Base-by-base conservation (phyloP, 2,329 filamentous ascomycete species). In the Cladosporium oxysporum region DNA sequence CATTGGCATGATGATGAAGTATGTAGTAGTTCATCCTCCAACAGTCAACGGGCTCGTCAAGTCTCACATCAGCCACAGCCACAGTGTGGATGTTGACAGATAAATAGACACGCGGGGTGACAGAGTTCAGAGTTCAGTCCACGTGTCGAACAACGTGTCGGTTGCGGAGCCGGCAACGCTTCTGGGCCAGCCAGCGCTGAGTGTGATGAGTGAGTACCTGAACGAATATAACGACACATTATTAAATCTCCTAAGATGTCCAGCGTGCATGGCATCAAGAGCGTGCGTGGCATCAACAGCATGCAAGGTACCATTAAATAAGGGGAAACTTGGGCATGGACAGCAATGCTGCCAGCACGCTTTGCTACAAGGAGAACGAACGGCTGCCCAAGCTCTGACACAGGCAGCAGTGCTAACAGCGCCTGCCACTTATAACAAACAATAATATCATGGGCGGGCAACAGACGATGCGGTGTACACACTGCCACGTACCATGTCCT, bases 111-210 rank as follows among this genome's bases (percentile, higher is more conserved):
- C 33, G 35, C 31, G 58, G 41, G 58, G 58, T 44, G 57, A 26
- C 23, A 26, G 23, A 26, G 23, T 26, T 59, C 37, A 60, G 58
- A 60, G 58, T 60, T 60, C 58, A 33, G 44, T 23, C 2, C 58
- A 50, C 58, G 58, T 49, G 58, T 55, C 18, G 26, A 60, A 10
- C 28, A 60, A 21, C 58, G 37, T 47, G 44, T 49, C 37, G 28
- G 37, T 60, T 50, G 58, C 41, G 58, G 58, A 60, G 58, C 58
- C 58, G 58, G 49, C 23, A 55, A 47, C 41, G n/a, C n/a, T 47
- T 23, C 41, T 21, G 23, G 23, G 3, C 23, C 23, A 26, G 23
- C 23, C 23, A 26, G 23, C 23, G 23, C 23, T 26, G 23, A 26
- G 2, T 26, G 23, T n/a, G n/a, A n/a, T n/a, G n/a, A n/a, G n/a